Percentiles rank a stretch among this genome's conserved stretches.
Evolutionary conservation across 192 early-diverging fungal genomes (phyloP).

Genomic region (Pecoramyces ruminantium): DNA sequence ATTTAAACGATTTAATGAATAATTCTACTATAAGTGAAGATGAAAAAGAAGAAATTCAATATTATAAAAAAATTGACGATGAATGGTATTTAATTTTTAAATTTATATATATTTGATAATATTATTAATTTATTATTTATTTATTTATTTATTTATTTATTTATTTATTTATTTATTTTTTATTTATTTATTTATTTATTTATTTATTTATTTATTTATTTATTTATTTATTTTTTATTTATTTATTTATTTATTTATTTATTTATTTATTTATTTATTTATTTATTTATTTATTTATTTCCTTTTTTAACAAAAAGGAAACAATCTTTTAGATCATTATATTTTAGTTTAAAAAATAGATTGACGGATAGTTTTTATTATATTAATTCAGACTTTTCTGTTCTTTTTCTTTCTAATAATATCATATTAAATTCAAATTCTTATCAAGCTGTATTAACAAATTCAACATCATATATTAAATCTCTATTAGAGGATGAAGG

Average conservation of each 20-base stretch:
- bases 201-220: too few relatives aligned
- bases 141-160: too few relatives aligned
- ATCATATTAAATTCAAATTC: neutral
- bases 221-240: too few relatives aligned
- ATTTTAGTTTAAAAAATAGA: neutral
- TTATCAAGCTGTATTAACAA: neutral
- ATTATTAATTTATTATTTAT: too few relatives aligned
- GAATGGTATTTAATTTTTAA: neutral
- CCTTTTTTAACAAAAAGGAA: neutral
- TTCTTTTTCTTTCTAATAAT: neutral
- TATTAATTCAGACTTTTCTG: neutral
- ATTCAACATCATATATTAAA: neutral
- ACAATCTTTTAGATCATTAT: neutral
- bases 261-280: too few relatives aligned
- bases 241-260: too few relatives aligned
- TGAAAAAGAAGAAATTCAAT: neutral
- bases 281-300: too few relatives aligned
- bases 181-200: too few relatives aligned
- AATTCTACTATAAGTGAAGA: neutral
- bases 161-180: too few relatives aligned
- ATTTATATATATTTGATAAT: too few relatives aligned
- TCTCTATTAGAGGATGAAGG: neutral
- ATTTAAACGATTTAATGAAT: neutral
- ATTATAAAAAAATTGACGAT: neutral
- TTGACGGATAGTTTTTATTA: neutral